phyloP scores from a whole-genome alignment of 495 filamentous ascomycete species.

The Corynascus novoguineensis region DNA sequence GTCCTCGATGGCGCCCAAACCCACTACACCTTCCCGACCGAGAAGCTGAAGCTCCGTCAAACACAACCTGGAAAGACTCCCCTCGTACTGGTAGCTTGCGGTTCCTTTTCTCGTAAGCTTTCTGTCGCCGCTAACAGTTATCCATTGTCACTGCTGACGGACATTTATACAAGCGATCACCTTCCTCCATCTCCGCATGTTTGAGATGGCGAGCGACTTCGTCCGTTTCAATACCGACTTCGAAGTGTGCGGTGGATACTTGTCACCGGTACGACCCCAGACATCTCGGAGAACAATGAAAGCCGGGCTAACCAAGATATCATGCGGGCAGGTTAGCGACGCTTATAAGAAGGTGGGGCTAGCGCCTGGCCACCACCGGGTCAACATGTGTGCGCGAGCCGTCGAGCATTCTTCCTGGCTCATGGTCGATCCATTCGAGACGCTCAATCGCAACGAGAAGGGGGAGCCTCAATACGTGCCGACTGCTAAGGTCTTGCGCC shows the following conservation, averaged over 20 bases:
- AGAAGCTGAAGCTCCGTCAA: constrained; percentile 65
- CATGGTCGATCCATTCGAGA: constrained; percentile 77
- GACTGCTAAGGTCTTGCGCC: constrained; percentile 81
- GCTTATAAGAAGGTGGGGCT: constrained; percentile 89
- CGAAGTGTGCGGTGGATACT: constrained; percentile 79
- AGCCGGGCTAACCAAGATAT: not conserved
- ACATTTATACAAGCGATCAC: constrained; percentile 55
- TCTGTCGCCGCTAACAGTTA: not conserved
- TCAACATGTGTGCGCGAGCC: constrained; percentile 71
- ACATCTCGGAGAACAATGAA: too few relatives aligned
- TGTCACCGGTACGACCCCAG: constrained; percentile 43
- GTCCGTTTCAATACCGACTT: constrained; percentile 72
- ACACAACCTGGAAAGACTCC: constrained; percentile 65
- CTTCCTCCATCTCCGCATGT: constrained; percentile 88
- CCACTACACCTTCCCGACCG: constrained; percentile 67
- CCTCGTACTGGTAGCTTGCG: constrained; percentile 80
- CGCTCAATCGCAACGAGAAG: constrained; percentile 44
- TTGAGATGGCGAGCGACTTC: constrained; percentile 83
- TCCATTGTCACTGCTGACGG: constrained; percentile 8
- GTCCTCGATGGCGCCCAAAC: constrained; percentile 15
- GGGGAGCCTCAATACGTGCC: constrained; percentile 76
- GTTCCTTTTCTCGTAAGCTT: constrained; percentile 62
- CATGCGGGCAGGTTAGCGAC: constrained; percentile 48
- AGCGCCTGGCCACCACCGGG: constrained; percentile 45
- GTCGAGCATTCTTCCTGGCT: constrained; percentile 72